Conservation (phyloP, 352 stramenopile genomes). For the Pythium angustatum region DNA sequence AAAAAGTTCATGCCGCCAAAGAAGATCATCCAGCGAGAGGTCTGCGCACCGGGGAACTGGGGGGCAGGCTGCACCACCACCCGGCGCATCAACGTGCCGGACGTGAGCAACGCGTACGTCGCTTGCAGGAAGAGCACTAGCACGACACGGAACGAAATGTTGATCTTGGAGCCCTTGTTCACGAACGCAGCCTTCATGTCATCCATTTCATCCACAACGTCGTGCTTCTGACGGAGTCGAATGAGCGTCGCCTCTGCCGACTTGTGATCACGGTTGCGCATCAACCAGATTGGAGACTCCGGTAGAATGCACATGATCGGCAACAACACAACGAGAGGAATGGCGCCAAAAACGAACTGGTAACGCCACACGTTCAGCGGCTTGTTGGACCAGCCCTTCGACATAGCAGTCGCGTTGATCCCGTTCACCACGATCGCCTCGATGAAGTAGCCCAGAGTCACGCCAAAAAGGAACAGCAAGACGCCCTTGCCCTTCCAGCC, state of each 20-base stretch:
- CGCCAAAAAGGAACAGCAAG: slow-evolving; percentile 78
- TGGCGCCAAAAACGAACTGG: slow-evolving; percentile 77
- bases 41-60: slow-evolving; percentile 48
- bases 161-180: slow-evolving; percentile 60
- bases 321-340: slow-evolving; percentile 66
- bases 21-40: slow-evolving; percentile 77
- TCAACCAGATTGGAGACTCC: slow-evolving; percentile 80
- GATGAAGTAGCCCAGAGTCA: slow-evolving; percentile 72
- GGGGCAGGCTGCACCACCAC: slow-evolving; percentile 56
- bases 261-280: slow-evolving; percentile 69
- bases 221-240: slow-evolving; percentile 78
- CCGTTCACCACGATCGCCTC: slow-evolving; percentile 71
- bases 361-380: slow-evolving; percentile 77
- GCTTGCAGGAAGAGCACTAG: slow-evolving; percentile 65
- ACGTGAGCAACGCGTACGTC: slow-evolving; percentile 71
- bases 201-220: slow-evolving; percentile 75
- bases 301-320: slow-evolving; percentile 63
- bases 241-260: slow-evolving; percentile 61
- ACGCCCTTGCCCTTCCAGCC: slow-evolving; percentile 88
- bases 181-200: slow-evolving; percentile 71
- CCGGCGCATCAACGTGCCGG: slow-evolving; percentile 63
- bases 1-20: slow-evolving; percentile 78
- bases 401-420: slow-evolving; percentile 74
- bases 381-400: slow-evolving; percentile 60
- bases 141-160: slow-evolving; percentile 69